Base-by-base conservation (phyloP, 2,329 filamentous ascomycete species). In the Exophiala spinifera region DNA sequence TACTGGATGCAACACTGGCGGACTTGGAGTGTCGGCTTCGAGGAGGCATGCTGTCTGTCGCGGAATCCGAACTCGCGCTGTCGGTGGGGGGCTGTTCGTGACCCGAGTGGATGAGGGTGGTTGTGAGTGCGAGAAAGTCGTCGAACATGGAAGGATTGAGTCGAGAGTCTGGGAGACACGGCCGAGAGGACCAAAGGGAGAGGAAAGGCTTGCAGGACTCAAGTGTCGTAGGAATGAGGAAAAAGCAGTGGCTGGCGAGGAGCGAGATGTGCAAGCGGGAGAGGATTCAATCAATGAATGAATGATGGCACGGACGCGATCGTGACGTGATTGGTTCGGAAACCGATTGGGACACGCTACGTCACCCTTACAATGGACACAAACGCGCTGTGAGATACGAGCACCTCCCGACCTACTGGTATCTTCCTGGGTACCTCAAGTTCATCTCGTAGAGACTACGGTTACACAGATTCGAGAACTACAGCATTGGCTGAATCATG, bases 71-170 rank as follows among this genome's bases (percentile, higher is more conserved):
- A 47, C 25, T 33, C 37, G 31, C n/a, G 43, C 25, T 31, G 33
- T 54, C 40, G 36, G 23, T 33, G 8, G 23, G 23, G 23, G 28
- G 8, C 3, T 53, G 59, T 40, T 55, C 40, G 52, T 57, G 56
- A 14, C 51, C 51, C 37, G 51, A 51, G 33, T 61, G 45, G n/a
- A 57, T 44, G 46, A 50, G 49, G 15, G 51, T 53, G 28, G 56
- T 57, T 39, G 56, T 51, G 42, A 61, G 60, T 50, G 59, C 57
- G 51, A 60, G 40, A 37, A 60, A 34, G 51, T 57, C 57, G 49
- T 51, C 51, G 49, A 61, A 53, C 56, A 61, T 61, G 25, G 54
- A 52, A 13, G 20, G 43, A 46, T 2, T 3, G n/a, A 42, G 42
- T 11, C 7, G 28, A 21, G 42, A 28, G 19, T 19, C 11, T 25